A percentile compares a stretch with the other conserved stretches of the same genome.
Evolutionary conservation across 2,329 filamentous ascomycete species (phyloP).

Genomic region (Alternaria viburni): DNA sequence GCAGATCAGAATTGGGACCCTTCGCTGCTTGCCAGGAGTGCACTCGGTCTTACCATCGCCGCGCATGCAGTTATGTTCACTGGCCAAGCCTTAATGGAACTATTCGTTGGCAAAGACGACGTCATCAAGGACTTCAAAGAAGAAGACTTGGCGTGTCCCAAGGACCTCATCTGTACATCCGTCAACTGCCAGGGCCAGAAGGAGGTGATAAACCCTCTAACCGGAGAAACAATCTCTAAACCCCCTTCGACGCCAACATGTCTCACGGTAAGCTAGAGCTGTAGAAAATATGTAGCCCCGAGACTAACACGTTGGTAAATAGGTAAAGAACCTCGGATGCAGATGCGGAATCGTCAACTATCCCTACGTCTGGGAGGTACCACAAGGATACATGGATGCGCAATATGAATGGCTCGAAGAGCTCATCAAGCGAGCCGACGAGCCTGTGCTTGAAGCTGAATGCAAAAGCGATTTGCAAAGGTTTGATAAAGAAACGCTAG

Average conservation of each 20-base stretch:
- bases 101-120: not conserved
- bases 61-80: too few relatives aligned
- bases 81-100: too few relatives aligned
- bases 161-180: slow-evolving; percentile 13
- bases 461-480: not conserved
- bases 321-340: not conserved
- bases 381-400: not conserved
- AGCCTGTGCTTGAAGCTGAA: not conserved
- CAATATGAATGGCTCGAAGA: not conserved
- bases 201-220: too few relatives aligned
- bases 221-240: too few relatives aligned
- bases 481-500: not conserved
- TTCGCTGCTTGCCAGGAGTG: too few relatives aligned
- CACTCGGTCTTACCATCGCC: too few relatives aligned
- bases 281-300: too few relatives aligned
- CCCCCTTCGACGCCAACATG: too few relatives aligned
- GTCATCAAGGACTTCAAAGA: slow-evolving; percentile 9
- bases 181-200: slow-evolving; percentile 16
- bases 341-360: not conserved
- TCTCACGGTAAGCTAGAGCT: too few relatives aligned
- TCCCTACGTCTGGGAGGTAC: not conserved
- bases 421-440: not conserved
- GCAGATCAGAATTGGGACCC: too few relatives aligned
- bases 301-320: too few relatives aligned
- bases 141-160: slow-evolving; percentile 15